These are phyloP conservation scores for Cyclotella sp. DNA, from an alignment of 108 stramenopile species.

Conservation along the genomic window DNA sequence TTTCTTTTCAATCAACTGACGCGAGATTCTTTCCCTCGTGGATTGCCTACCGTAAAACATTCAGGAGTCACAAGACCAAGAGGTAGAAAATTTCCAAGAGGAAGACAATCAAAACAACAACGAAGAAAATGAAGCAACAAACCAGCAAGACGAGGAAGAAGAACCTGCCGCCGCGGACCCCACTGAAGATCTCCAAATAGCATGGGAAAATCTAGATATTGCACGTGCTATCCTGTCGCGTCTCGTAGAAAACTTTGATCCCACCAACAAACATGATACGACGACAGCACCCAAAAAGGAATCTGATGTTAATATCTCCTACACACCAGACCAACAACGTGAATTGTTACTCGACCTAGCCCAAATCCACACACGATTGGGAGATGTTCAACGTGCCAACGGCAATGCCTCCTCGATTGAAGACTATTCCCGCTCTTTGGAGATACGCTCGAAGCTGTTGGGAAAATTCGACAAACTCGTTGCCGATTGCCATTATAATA, in stretches of 20 bases:
- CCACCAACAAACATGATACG: neutral
- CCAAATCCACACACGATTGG: constrained; percentile 76
- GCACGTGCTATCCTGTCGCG: constrained; percentile 69
- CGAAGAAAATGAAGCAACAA: constrained; percentile 10
- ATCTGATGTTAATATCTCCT: no score
- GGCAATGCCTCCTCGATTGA: constrained; percentile 60
- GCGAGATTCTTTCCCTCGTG: neutral
- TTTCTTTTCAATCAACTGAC: neutral
- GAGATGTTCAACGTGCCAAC: constrained; percentile 79
- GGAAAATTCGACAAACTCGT: constrained; percentile 70
- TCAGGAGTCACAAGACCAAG: constrained; percentile 6
- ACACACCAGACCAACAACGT: neutral
- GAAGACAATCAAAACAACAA: constrained; percentile 7
- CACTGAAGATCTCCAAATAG: constrained; percentile 82
- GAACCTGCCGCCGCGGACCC: constrained; percentile 33
- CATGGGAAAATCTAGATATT: constrained; percentile 87
- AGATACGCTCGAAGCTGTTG: constrained; percentile 24
- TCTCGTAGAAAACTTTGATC: constrained; percentile 28
- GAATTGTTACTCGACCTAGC: constrained; percentile 66
- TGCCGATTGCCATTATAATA: constrained; percentile 71
- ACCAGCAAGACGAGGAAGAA: neutral
- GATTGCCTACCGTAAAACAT: neutral
- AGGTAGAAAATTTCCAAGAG: neutral
- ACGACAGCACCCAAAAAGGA: neutral
- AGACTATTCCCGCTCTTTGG: constrained; percentile 68